Base-by-base conservation (phyloP, 2,329 filamentous ascomycete genomes). In the Ceratocystis destructans region DNA sequence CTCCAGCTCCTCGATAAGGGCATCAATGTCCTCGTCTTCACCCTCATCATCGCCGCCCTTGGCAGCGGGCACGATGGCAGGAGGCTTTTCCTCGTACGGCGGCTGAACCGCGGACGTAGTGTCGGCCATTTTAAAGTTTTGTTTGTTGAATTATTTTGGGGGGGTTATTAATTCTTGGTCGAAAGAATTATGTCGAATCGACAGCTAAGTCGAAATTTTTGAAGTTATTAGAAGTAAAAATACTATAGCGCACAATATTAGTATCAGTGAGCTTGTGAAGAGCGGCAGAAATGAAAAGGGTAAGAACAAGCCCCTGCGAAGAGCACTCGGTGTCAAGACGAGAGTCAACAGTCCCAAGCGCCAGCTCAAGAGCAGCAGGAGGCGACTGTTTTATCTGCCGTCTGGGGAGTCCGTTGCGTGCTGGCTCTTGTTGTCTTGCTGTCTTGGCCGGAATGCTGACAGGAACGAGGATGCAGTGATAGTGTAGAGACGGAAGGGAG, bases 1-100 rank as follows among this genome's bases (percentile, higher is more conserved):
- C 78, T 94, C 88, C 71, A 95, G 86, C 72, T 94, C 90, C 75
- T 91, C 88, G 71, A 96, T 95, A 72, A 96, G 81, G 73, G 86
- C 85, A 73, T 95, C 89, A 71, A 96, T 90, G 74, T 93, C 87
- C 78, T 90, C 88, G 59, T 89, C 87, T 25, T 91, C 87, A 62
- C 89, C 87, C 5, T 86, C 85, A 37, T 82, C 82, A 55, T 82
- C 79, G 62, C 73, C 74, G 72, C 75, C 74, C 68, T 74, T 69
- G 12, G 25, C 53, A 53, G 74, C 70, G 50, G 73, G 70, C 61
- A 73, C 71, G 67, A 76, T 72, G 31, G 71, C 70, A 64, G 72
- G 71, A 70, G 74, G 77, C 67, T 75, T 76, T 79, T 87, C 87
- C 79, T 87, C 85, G 75, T 85, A 80, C 75, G 87, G 86, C 71